Evolutionary conservation across 257 asterid genomes (phyloP), one percentile per base, ranked within the genome.

Genomic region (Gentiana dahurica): DNA sequence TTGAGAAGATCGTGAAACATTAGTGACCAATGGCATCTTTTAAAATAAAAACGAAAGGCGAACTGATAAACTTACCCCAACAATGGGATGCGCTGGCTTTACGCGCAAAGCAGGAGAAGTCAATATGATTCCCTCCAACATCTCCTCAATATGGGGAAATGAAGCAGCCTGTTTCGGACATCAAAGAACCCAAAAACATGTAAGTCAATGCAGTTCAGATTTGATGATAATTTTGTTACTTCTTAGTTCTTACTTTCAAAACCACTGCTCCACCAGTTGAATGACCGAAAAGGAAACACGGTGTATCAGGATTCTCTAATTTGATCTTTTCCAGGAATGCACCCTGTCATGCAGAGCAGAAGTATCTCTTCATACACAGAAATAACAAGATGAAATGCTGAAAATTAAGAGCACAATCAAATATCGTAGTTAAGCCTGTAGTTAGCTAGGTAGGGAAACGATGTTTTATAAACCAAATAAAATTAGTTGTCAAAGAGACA

Each of bases 181-280:
- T 36, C 55, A 64, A 46, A 66, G 59, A 37, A 54, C 9, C 1
- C 51, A 38, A 37, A 8, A 53, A 38, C 33, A 9, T 3, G 53
- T 12, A 6, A 50, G n/a, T 34, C 49, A 34, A 41, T 4, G 49
- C 51, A 10, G 34, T 38, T 6, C 9, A 47, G 36, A 34, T 5
- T 41, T 34, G 0, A 46, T 33, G 12, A 57, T 7, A 51, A 52
- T 49, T 49, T 41, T 33, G 12, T 57, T 7, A 51, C 48, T 49
- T 49, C 48, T 46, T 58, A 57, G 64, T 64, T 55, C 58, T 53
- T 75, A 85, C 99, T 95, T 92, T 92, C 73, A 92, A 65, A 65
- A 88, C 95, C 57, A 92, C 95, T 7, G 97, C 95, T 45, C 99
- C 99, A 64, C 99, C 99, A 35, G 97, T 88, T 55, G 99, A 92